Percentiles rank a stretch among this genome's conserved stretches.
phyloP scores from a whole-genome alignment of 2,329 filamentous ascomycete species.

The Drechslerella dactyloides region DNA sequence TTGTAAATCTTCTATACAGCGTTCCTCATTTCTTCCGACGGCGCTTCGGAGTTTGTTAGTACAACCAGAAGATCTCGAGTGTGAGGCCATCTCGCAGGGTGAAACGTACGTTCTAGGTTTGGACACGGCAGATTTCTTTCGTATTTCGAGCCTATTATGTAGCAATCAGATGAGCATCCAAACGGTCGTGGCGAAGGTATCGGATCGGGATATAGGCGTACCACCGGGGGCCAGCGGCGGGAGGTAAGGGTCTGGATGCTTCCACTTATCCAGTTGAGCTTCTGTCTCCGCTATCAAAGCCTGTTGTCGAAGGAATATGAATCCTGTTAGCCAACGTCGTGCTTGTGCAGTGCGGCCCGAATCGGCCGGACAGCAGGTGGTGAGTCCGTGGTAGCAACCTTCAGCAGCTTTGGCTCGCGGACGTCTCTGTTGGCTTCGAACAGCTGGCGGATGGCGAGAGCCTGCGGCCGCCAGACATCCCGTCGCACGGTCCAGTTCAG shows the following conservation, averaged over 20 bases:
- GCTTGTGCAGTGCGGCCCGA: not conserved
- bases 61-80: not conserved
- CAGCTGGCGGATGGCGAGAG: conserved; percentile 89
- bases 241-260: conserved; percentile 92
- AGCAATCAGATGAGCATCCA: conserved; percentile 19
- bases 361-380: conserved; percentile 2
- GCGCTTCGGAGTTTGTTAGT: not conserved
- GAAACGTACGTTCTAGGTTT: conserved; percentile 76
- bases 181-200: not conserved
- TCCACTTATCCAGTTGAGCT: conserved; percentile 87
- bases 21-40: not conserved
- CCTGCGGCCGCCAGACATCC: conserved; percentile 92
- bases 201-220: conserved; percentile 59
- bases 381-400: conserved; percentile 64
- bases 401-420: conserved; percentile 81
- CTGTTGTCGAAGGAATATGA: conserved; percentile 61
- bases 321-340: conserved; percentile 40
- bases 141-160: conserved; percentile 82
- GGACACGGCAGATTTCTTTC: conserved; percentile 88
- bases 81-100: not conserved
- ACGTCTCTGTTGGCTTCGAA: conserved; percentile 93
- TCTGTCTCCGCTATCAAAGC: conserved; percentile 85
- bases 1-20: not conserved
- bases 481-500: conserved; percentile 95
- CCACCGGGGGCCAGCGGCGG: conserved; percentile 92